A percentile compares a stretch with the other conserved stretches of the same genome.
phyloP scores from a whole-genome alignment of 2,329 filamentous ascomycete species.

The Scedosporium boydii region DNA sequence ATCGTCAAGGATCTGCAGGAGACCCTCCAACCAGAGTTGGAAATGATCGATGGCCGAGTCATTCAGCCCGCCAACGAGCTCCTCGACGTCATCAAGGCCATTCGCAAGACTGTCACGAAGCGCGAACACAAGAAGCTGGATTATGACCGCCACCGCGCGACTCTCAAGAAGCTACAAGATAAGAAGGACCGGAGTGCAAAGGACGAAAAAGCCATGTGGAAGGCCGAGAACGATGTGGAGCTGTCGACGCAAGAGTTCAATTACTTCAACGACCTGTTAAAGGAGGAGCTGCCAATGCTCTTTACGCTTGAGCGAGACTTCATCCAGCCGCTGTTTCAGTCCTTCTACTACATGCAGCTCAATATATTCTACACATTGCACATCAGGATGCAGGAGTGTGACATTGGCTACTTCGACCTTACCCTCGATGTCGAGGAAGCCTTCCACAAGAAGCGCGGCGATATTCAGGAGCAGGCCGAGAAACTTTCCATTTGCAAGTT shows the following conservation, averaged over 20 bases:
- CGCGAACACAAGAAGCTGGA: constrained; percentile 97
- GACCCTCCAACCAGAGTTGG: constrained; percentile 80
- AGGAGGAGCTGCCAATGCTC: constrained; percentile 88
- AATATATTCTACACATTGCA: constrained; percentile 99
- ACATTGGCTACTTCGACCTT: constrained; percentile 96
- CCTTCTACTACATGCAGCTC: constrained; percentile 99
- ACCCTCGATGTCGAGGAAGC: constrained; percentile 85
- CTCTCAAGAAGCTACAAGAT: constrained; percentile 89
- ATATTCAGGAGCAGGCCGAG: constrained; percentile 79
- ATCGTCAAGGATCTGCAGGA: constrained; percentile 87
- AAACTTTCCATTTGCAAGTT: constrained; percentile 78
- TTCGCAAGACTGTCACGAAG: constrained; percentile 80
- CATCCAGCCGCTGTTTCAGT: constrained; percentile 94
- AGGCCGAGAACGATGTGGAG: constrained; percentile 86
- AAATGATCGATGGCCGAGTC: constrained; percentile 91
- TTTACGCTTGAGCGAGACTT: constrained; percentile 88
- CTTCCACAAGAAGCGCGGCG: constrained; percentile 79
- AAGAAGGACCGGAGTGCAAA: constrained; percentile 96
- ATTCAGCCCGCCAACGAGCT: constrained; percentile 91
- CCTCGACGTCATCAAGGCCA: constrained; percentile 88
- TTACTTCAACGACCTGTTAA: constrained; percentile 95
- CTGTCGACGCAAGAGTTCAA: constrained; percentile 91
- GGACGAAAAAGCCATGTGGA: constrained; percentile 96
- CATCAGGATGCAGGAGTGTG: constrained; percentile 93
- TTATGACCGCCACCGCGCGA: constrained; percentile 76